Base-by-base conservation (phyloP, 1,284 basidiomycete genomes). In the Puccinia coronata region DNA sequence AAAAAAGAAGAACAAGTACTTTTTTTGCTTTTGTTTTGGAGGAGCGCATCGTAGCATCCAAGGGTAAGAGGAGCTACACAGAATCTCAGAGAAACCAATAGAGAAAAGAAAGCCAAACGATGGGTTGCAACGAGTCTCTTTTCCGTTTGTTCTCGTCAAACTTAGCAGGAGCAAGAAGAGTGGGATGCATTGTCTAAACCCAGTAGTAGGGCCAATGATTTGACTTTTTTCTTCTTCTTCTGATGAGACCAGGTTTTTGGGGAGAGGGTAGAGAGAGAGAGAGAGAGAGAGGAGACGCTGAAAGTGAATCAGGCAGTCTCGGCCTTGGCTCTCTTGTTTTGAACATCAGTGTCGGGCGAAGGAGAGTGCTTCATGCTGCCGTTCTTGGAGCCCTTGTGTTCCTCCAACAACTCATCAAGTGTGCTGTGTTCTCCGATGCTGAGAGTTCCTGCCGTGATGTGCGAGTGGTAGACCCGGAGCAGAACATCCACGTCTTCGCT, bases 401-500 rank as follows among this genome's bases (percentile, higher is more conserved):
- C 76, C 43, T 82, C 81, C 25, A 82, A 82, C 11, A 83, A 81
- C 41, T 77, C 77, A 36, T 82, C 81, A 25, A 70, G 59, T 39
- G 79, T 75, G 28, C 28, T 71, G 28, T 67, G 73, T 41, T 82
- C 70, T 49, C 78, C 74, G 59, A 75, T 76, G n/a, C 57, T 51
- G 5, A 81, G 47, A 34, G 79, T 81, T 34, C 79, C 79, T 39
- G 70, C 79, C n/a, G 69, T 73, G 74, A 74, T 82, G 51, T 51
- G 70, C 49, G 71, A 79, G 76, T 61, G 59, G 82, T 82, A 98
- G 63, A 98, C 90, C 86, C 97, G 93, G 61, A 99, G 90, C 70
- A 99, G 92, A 55, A 93, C 93, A 87, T 99, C 97, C 82, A 99
- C 97, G 86, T 99, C 96, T 86, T 99, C 96, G 93, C 99, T 98